A percentile compares a stretch with the other conserved stretches of the same genome.
Conservation (phyloP, 257 asterid genomes). For the Solanum raphanifolium region DNA sequence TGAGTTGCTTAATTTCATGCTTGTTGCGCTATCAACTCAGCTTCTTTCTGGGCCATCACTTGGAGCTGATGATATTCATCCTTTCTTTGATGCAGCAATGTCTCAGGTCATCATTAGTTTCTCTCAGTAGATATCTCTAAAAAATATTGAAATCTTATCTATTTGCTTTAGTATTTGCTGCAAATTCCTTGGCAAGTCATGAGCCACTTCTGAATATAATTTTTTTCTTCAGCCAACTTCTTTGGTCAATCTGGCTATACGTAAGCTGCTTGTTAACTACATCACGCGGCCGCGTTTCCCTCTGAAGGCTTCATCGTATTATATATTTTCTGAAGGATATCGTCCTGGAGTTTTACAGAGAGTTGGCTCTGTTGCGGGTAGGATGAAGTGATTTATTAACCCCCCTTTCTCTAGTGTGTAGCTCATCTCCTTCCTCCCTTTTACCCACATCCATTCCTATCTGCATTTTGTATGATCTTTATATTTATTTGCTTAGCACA, state of each 20-base stretch:
- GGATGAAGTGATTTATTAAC: neutral
- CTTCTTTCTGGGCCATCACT: constrained; percentile 93
- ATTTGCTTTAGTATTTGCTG: neutral
- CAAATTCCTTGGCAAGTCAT: neutral
- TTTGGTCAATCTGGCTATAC: constrained; percentile 53
- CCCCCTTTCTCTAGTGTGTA: neutral
- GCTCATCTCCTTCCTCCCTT: neutral
- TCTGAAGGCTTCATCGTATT: constrained; percentile 35
- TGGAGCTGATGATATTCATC: constrained; percentile 74
- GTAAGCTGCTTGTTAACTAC: constrained; percentile 69
- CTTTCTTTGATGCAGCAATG: constrained; percentile 87
- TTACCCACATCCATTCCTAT: neutral
- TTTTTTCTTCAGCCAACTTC: constrained; percentile 52
- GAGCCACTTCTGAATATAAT: neutral
- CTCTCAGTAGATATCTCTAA: neutral
- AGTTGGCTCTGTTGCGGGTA: constrained; percentile 98
- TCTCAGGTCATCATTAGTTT: constrained; percentile 42
- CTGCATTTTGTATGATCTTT: neutral
- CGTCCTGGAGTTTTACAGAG: constrained; percentile 74
- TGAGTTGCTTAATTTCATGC: constrained; percentile 77
- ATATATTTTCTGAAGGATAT: constrained; percentile 53
- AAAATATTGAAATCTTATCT: neutral
- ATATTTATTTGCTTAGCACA: neutral
- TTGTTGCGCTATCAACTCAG: constrained; percentile 78
- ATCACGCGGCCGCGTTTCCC: constrained; percentile 48